phyloP scores from a whole-genome alignment of 495 filamentous ascomycete genomes.

The Daldinia childiae region DNA sequence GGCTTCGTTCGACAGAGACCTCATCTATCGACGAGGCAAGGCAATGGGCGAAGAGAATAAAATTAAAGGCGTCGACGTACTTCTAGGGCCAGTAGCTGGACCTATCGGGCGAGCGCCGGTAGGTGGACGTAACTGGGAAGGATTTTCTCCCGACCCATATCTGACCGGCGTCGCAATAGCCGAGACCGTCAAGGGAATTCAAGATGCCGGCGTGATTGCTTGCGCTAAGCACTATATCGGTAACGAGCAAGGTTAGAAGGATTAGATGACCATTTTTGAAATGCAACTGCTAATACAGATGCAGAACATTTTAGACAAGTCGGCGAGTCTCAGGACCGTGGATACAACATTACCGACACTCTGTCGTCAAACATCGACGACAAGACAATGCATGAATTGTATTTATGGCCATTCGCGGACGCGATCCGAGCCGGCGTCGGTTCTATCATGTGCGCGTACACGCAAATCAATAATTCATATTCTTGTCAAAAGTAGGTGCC shows the following conservation, averaged over 20 bases:
- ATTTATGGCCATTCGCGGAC: conserved; percentile 73
- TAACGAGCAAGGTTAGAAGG: conserved; percentile 65
- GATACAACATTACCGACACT: conserved; percentile 70
- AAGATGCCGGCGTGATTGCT: conserved; percentile 82
- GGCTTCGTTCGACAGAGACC: conserved; percentile 74
- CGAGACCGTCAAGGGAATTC: conserved; percentile 81
- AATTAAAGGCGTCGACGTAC: conserved; percentile 84
- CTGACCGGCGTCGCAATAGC: conserved; percentile 77
- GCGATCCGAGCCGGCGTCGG: conserved; percentile 71
- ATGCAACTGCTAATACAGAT: conserved; percentile 12
- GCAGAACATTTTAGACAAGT: conserved; percentile 83
- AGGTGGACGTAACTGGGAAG: conserved; percentile 93
- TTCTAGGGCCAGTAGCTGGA: conserved; percentile 89
- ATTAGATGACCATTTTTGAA: neutral
- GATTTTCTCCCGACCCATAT: conserved; percentile 78
- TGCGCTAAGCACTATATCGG: conserved; percentile 84
- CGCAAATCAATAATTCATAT: conserved; percentile 89
- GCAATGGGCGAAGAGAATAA: conserved; percentile 84
- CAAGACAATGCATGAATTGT: conserved; percentile 92
- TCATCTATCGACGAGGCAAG: conserved; percentile 78
- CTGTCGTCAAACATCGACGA: conserved; percentile 90
- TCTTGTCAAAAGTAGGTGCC: conserved; percentile 73
- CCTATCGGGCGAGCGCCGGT: conserved; percentile 78
- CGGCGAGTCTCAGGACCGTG: conserved; percentile 68
- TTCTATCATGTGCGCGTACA: conserved; percentile 93